Percentiles rank a stretch among this genome's conserved stretches.
Evolutionary conservation across 129 eudicot genomes (phyloP).

Genomic region (Chrysanthemum seticuspe): DNA sequence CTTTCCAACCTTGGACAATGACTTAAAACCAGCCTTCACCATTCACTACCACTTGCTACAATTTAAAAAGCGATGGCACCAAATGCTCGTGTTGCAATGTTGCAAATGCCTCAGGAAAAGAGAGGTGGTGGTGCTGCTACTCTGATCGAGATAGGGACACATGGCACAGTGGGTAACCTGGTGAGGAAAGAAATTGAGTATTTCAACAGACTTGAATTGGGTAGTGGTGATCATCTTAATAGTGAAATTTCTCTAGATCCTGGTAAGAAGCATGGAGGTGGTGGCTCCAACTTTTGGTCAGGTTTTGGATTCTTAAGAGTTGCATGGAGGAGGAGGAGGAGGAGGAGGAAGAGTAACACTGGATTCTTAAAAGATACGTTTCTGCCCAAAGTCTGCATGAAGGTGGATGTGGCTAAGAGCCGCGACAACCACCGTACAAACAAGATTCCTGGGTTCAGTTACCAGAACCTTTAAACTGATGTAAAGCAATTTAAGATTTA

Average conservation of each 20-base stretch:
- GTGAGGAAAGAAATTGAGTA: constrained; percentile 77
- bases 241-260: constrained; percentile 10
- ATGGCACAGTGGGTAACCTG: constrained; percentile 78
- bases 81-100: constrained; percentile 17
- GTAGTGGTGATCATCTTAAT: constrained; percentile 12
- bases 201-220: constrained; percentile 44
- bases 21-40: constrained; percentile 28
- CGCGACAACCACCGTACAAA: constrained; percentile 18
- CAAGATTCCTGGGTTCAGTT: constrained; percentile 46
- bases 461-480: constrained; percentile 57
- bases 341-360: constrained; percentile 28
- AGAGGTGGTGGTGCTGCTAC: constrained; percentile 33
- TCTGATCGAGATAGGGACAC: constrained; percentile 65
- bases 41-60: constrained; percentile 13
- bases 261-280: constrained; percentile 21
- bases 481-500: constrained; percentile 9
- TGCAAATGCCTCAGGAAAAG: constrained; percentile 22
- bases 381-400: constrained; percentile 50
- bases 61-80: constrained; percentile 14
- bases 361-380: constrained; percentile 33
- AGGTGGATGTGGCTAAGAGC: constrained; percentile 46
- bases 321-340: constrained; percentile 23
- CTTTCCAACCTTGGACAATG: constrained; percentile 32
- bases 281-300: constrained; percentile 34
- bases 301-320: constrained; percentile 37